A percentile compares a stretch with the other conserved stretches of the same genome.
phyloP scores from a whole-genome alignment of 331 rosid species.

The Pyrus hybrid region DNA sequence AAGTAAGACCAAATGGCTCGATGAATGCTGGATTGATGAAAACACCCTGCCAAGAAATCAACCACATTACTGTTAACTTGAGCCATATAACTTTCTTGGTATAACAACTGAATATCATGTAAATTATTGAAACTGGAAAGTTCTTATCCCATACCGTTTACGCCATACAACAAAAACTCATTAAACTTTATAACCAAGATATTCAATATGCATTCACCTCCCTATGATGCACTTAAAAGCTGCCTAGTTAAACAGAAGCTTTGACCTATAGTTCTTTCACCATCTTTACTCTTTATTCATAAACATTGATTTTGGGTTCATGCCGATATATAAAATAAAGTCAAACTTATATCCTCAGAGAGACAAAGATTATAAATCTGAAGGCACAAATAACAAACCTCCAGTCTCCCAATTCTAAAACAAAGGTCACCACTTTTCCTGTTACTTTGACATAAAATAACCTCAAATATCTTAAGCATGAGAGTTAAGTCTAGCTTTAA shows the following conservation, averaged over 20 bases:
- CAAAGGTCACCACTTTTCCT: neutral
- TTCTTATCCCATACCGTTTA: neutral
- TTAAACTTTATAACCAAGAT: neutral
- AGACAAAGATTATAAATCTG: neutral
- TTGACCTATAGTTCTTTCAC: neutral
- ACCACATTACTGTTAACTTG: neutral
- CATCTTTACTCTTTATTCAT: neutral
- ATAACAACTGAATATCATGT: neutral
- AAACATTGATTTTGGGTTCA: neutral
- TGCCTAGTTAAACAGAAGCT: neutral
- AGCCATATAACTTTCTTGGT: neutral
- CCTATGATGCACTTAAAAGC: neutral
- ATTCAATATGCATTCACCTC: neutral
- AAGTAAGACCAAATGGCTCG: constrained; percentile 56
- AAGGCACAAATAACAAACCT: neutral
- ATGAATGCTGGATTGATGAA: constrained; percentile 58
- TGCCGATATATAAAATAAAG: neutral
- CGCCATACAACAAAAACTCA: neutral
- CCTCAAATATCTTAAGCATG: neutral
- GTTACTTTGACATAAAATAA: neutral
- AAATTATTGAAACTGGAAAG: neutral
- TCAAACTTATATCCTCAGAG: neutral
- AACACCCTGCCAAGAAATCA: constrained; percentile 37
- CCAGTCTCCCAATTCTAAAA: neutral
- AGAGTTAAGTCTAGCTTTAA: neutral